Percentiles rank a stretch among this genome's conserved stretches.
phyloP scores from a whole-genome alignment of 805 yeast species.

The Zygoascus biomembranicola region DNA sequence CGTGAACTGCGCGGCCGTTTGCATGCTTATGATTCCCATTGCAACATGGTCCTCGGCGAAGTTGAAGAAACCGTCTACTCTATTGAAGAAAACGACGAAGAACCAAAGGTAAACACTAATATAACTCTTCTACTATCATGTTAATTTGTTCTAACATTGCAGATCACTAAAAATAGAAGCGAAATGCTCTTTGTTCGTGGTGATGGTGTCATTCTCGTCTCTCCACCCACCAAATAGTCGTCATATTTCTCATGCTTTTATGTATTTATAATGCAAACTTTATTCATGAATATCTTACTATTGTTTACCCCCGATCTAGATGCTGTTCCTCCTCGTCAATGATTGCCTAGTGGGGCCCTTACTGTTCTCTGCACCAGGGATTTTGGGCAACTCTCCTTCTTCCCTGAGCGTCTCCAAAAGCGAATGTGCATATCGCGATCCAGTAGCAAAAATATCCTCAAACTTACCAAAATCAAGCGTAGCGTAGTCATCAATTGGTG shows the following conservation, averaged over 20 bases:
- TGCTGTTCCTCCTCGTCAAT: constrained; percentile 56
- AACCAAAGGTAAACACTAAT: constrained; percentile 26
- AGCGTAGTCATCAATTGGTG: constrained; percentile 88
- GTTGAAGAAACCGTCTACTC: constrained; percentile 76
- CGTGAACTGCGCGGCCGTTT: constrained; percentile 84
- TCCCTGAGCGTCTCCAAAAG: constrained; percentile 45
- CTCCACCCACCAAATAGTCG: constrained; percentile 29
- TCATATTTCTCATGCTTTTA: background rate
- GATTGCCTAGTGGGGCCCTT: constrained; percentile 24
- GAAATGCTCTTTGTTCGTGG: constrained; percentile 96
- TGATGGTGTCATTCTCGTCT: constrained; percentile 86
- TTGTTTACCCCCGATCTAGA: constrained; percentile 7
- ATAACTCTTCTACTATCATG: background rate
- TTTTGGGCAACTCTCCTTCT: constrained; percentile 48
- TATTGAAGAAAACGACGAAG: constrained; percentile 39
- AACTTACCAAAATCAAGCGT: constrained; percentile 89
- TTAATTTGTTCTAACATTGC: constrained; percentile 5
- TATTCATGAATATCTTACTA: background rate
- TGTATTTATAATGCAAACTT: background rate
- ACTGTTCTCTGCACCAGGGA: constrained; percentile 42
- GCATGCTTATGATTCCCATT: constrained; percentile 93
- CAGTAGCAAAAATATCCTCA: constrained; percentile 80
- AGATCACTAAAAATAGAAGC: constrained; percentile 45
- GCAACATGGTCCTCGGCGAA: constrained; percentile 91
- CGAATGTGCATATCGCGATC: constrained; percentile 61